These are phyloP conservation scores for Phytophthora chlamydospora DNA, from an alignment of 352 stramenopile species.

Conservation along the genomic window DNA sequence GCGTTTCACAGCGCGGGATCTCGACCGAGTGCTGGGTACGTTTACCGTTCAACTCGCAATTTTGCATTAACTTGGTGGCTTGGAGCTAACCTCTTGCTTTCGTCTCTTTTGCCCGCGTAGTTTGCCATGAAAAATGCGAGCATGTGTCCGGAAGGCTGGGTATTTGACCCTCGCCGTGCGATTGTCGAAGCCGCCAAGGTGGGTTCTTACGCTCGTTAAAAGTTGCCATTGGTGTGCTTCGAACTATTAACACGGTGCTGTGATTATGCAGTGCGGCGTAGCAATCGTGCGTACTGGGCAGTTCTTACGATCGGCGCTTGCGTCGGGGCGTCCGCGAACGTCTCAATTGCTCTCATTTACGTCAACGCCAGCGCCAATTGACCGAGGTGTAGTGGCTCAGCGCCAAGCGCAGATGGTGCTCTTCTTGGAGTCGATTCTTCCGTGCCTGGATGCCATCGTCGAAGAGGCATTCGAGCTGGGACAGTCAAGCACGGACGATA, in stretches of 20 bases:
- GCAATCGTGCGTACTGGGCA: slow-evolving; percentile 77
- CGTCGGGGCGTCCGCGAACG: slow-evolving; percentile 34
- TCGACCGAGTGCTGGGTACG: slow-evolving; percentile 83
- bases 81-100: slow-evolving; percentile 5
- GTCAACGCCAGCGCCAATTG: slow-evolving; percentile 37
- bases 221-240: slow-evolving; percentile 3
- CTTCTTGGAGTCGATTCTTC: slow-evolving; percentile 82
- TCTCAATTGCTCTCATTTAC: slow-evolving; percentile 64
- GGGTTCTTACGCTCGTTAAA: neutral
- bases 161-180: slow-evolving; percentile 70
- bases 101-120: slow-evolving; percentile 29
- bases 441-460: slow-evolving; percentile 78
- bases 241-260: neutral
- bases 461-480: slow-evolving; percentile 76
- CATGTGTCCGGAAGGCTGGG: slow-evolving; percentile 63
- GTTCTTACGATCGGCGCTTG: slow-evolving; percentile 61
- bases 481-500: slow-evolving; percentile 65
- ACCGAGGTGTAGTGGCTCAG: slow-evolving; percentile 62
- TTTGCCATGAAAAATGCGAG: slow-evolving; percentile 87
- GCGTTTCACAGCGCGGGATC: slow-evolving; percentile 80
- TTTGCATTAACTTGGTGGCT: slow-evolving; percentile 7
- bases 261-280: slow-evolving; percentile 47
- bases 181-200: slow-evolving; percentile 84
- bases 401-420: slow-evolving; percentile 82
- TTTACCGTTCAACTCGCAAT: neutral